Conservation (phyloP, 176 grass and related monocot species). For the Bromus sterilis region DNA sequence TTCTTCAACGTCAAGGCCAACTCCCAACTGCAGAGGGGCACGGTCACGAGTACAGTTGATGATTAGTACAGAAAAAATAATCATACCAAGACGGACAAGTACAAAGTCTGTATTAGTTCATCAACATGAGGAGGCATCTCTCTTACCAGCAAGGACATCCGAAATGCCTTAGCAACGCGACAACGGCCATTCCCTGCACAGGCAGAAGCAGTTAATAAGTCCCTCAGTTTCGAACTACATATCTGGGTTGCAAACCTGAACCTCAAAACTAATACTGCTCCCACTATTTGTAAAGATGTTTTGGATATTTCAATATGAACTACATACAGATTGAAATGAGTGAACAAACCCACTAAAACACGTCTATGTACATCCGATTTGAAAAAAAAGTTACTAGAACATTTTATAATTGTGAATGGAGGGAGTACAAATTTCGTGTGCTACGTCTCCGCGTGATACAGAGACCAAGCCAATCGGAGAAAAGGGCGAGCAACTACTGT, state of each 20-base stretch:
- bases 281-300: too few species aligned
- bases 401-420: too few species aligned
- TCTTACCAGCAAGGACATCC: slow-evolving; percentile 77
- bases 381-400: too few species aligned
- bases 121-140: neutral
- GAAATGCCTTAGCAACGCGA: slow-evolving; percentile 82
- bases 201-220: neutral
- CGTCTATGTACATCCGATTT: too few species aligned
- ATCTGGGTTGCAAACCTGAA: neutral
- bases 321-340: too few species aligned
- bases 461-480: neutral
- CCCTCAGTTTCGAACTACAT: neutral
- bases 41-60: neutral
- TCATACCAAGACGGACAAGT: neutral
- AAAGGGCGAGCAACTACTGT: neutral
- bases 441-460: neutral
- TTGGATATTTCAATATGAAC: too few species aligned
- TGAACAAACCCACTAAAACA: too few species aligned
- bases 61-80: neutral
- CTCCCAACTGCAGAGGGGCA: slow-evolving; percentile 56
- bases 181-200: slow-evolving; percentile 64
- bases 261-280: too few species aligned
- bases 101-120: neutral
- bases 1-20: slow-evolving; percentile 64
- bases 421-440: neutral